Evolutionary conservation across 208 protist species (phyloP).

Genomic region (Leishmania amazonensis): DNA sequence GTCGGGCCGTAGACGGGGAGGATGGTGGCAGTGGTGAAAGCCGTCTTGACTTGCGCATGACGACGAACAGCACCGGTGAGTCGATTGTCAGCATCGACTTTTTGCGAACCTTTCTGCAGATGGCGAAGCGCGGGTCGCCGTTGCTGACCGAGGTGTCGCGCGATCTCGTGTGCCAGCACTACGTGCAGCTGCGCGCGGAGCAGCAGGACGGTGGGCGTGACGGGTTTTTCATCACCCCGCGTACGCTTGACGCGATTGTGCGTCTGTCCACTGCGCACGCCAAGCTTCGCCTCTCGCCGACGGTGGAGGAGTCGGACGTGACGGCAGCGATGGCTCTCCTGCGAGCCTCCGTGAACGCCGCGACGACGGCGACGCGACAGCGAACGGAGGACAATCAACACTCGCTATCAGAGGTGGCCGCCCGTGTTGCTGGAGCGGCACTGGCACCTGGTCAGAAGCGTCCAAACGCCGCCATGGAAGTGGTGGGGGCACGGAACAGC

Average conservation of each 20-base stretch:
- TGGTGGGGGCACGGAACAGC: background rate
- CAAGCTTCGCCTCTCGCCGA: slow-evolving; percentile 89
- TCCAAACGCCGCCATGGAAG: slow-evolving; percentile 12
- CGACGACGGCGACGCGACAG: slow-evolving; percentile 67
- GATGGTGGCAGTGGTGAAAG: slow-evolving; percentile 7
- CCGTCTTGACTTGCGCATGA: slow-evolving; percentile 68
- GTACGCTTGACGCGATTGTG: slow-evolving; percentile 98
- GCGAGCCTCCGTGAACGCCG: slow-evolving; percentile 81
- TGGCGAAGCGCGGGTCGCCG: slow-evolving; percentile 87
- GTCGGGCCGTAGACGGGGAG: slow-evolving; percentile 8
- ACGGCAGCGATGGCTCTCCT: slow-evolving; percentile 85
- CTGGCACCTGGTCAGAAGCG: slow-evolving; percentile 25
- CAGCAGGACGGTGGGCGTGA: slow-evolving; percentile 73
- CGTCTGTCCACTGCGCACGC: slow-evolving; percentile 95
- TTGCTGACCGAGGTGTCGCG: slow-evolving; percentile 86
- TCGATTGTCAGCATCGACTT: slow-evolving; percentile 96
- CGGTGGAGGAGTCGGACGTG: slow-evolving; percentile 89
- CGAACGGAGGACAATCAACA: slow-evolving; percentile 65
- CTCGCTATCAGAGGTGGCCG: slow-evolving; percentile 36
- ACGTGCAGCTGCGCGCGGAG: slow-evolving; percentile 90
- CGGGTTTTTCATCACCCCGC: slow-evolving; percentile 94
- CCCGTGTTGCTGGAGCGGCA: background rate
- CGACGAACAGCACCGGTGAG: slow-evolving; percentile 82
- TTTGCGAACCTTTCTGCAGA: slow-evolving; percentile 96
- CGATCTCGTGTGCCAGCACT: slow-evolving; percentile 87